phyloP scores from a whole-genome alignment of 768 basidiomycete genomes.

The Suillus americanus region DNA sequence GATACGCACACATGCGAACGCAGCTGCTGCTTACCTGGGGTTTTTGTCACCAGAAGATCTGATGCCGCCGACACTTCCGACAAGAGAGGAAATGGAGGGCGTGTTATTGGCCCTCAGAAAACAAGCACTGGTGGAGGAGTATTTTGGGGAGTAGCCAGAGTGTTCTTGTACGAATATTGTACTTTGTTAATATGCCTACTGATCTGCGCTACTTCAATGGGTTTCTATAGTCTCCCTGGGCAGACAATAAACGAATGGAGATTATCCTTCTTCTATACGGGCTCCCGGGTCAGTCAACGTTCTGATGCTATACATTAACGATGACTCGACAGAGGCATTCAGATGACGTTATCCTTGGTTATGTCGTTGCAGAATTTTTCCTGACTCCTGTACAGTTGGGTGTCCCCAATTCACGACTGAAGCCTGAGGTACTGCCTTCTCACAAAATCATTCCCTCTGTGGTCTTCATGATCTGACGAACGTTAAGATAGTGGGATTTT shows the following conservation, averaged over 20 bases:
- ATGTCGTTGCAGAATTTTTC: background rate
- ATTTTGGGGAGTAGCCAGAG: slow-evolving; percentile 46
- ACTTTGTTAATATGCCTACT: background rate
- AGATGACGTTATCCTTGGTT: background rate
- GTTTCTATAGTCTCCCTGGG: background rate
- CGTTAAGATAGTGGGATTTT: background rate
- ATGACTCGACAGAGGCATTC: background rate
- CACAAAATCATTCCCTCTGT: slow-evolving; percentile 43
- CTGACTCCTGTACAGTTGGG: slow-evolving; percentile 73
- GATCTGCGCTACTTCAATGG: background rate
- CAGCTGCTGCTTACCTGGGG: slow-evolving; percentile 69
- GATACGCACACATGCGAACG: slow-evolving; percentile 41
- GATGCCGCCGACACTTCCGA: slow-evolving; percentile 73
- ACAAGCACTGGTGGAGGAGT: slow-evolving; percentile 80
- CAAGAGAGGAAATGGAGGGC: slow-evolving; percentile 74
- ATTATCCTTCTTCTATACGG: too few species aligned
- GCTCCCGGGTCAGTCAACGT: background rate
- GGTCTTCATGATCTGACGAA: background rate
- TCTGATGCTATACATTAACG: too few species aligned
- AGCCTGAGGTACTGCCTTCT: slow-evolving; percentile 81
- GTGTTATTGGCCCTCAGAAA: slow-evolving; percentile 77
- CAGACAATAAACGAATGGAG: too few species aligned
- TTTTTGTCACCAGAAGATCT: slow-evolving; percentile 76
- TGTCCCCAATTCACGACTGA: slow-evolving; percentile 80
- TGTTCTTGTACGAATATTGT: background rate